phyloP scores from a whole-genome alignment of 768 basidiomycete genomes.

The Stropharia rugosoannulata region DNA sequence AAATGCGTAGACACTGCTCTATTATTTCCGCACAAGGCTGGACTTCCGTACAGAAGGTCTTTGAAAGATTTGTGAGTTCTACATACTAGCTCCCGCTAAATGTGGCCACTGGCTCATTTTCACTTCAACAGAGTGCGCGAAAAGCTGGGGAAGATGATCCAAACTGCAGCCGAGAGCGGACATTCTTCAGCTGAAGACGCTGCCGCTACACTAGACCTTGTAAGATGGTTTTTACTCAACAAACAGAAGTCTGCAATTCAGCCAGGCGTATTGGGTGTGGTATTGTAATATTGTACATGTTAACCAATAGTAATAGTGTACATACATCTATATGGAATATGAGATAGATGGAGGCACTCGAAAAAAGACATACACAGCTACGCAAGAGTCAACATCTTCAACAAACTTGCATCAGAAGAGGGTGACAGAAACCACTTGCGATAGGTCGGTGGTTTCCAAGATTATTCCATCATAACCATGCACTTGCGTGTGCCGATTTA shows the following conservation, averaged over 20 bases:
- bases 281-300: not conserved
- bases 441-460: slow-evolving; percentile 75
- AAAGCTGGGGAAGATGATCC: slow-evolving; percentile 78
- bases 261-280: slow-evolving; percentile 5
- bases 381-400: no score
- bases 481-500: slow-evolving; percentile 34
- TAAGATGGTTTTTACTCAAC: slow-evolving; percentile 79
- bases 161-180: slow-evolving; percentile 74
- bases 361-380: no score
- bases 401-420: slow-evolving; percentile 44
- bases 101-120: slow-evolving; percentile 4
- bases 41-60: slow-evolving; percentile 77
- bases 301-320: not conserved
- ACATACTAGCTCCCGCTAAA: slow-evolving; percentile 12
- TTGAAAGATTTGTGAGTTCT: slow-evolving; percentile 72
- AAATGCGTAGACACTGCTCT: slow-evolving; percentile 85
- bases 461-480: slow-evolving; percentile 83
- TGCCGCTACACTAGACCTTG: slow-evolving; percentile 81
- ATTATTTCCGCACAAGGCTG: slow-evolving; percentile 77
- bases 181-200: slow-evolving; percentile 94
- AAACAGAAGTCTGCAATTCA: slow-evolving; percentile 36
- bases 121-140: slow-evolving; percentile 66
- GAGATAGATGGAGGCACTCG: no score
- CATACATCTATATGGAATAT: not conserved
- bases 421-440: slow-evolving; percentile 73